Conservation (phyloP, 1,139 yeast species). For the Pichia sp. region DNA sequence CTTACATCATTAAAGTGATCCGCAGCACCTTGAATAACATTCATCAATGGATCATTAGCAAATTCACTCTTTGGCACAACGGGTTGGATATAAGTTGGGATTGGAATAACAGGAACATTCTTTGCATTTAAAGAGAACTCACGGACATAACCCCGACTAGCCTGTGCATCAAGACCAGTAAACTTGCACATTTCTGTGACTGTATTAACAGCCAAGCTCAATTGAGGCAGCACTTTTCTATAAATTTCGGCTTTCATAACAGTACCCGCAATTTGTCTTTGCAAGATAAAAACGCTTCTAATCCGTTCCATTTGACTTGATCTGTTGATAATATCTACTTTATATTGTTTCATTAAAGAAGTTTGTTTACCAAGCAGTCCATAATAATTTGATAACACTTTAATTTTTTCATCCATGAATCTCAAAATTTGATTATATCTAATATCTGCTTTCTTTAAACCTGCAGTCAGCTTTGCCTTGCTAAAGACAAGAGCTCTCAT, state of each 20-base stretch:
- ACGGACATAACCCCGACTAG: not conserved
- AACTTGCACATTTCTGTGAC: slow-evolving; percentile 15
- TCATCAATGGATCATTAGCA: no score
- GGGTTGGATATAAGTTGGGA: no score
- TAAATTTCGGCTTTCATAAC: not conserved
- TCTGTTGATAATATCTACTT: slow-evolving; percentile 8
- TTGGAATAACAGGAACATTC: not conserved
- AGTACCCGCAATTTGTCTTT: not conserved
- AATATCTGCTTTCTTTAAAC: slow-evolving; percentile 15
- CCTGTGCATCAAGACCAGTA: slow-evolving; percentile 2
- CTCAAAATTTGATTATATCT: slow-evolving; percentile 19
- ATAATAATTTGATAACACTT: slow-evolving; percentile 2
- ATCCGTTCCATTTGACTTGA: slow-evolving; percentile 7
- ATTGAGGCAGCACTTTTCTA: slow-evolving; percentile 7
- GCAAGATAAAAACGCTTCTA: slow-evolving; percentile 5
- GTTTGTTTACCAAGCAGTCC: slow-evolving; percentile 14
- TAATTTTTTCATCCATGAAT: slow-evolving; percentile 9
- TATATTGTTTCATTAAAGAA: slow-evolving; percentile 5
- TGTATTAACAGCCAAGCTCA: slow-evolving; percentile 13
- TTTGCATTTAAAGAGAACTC: slow-evolving; percentile 8
- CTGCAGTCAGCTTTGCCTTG: slow-evolving; percentile 9
- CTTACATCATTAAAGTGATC: slow-evolving; percentile 3
- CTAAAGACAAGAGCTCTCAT: slow-evolving; percentile 9
- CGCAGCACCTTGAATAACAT: not conserved
- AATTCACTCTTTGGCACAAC: not conserved